These are phyloP conservation scores for Yamadazyma dendronema DNA, from an alignment of 1,139 yeast genomes.

Conservation along the genomic window DNA sequence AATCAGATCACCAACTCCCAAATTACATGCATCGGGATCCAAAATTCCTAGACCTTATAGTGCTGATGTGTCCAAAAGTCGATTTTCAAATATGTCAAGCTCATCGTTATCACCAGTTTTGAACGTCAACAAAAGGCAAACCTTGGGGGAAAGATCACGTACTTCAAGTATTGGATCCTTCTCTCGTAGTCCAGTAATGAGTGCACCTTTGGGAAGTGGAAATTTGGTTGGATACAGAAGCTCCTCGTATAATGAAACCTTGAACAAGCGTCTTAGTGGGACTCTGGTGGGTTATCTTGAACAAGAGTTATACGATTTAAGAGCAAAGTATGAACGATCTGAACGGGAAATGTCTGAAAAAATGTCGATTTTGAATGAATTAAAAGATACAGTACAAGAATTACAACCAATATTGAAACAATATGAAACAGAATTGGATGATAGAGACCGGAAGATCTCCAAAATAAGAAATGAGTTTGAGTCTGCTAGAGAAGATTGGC, in stretches of 20 bases:
- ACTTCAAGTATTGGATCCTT: constrained; percentile 14
- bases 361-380: constrained; percentile 35
- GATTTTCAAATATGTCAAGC: neutral
- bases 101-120: constrained; percentile 1
- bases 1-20: constrained; percentile 1
- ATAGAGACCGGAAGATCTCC: constrained; percentile 43
- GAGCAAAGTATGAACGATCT: constrained; percentile 21
- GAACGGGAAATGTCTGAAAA: constrained; percentile 35
- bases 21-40: neutral
- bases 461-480: constrained; percentile 45
- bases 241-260: constrained; percentile 9
- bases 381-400: constrained; percentile 43
- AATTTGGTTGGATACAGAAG: constrained; percentile 3
- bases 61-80: constrained; percentile 9
- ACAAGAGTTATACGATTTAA: constrained; percentile 16
- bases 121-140: constrained; percentile 2
- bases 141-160: constrained; percentile 11
- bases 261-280: constrained; percentile 7
- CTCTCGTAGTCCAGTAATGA: constrained; percentile 11
- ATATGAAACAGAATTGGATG: constrained; percentile 35
- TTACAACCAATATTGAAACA: constrained; percentile 46
- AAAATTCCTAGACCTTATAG: constrained; percentile 10
- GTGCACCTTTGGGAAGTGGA: neutral
- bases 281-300: constrained; percentile 11
- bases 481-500: constrained; percentile 54